These are phyloP conservation scores for Zasmidium citrigriseum DNA, from an alignment of 2,329 filamentous ascomycete genomes.

Conservation along the genomic window DNA sequence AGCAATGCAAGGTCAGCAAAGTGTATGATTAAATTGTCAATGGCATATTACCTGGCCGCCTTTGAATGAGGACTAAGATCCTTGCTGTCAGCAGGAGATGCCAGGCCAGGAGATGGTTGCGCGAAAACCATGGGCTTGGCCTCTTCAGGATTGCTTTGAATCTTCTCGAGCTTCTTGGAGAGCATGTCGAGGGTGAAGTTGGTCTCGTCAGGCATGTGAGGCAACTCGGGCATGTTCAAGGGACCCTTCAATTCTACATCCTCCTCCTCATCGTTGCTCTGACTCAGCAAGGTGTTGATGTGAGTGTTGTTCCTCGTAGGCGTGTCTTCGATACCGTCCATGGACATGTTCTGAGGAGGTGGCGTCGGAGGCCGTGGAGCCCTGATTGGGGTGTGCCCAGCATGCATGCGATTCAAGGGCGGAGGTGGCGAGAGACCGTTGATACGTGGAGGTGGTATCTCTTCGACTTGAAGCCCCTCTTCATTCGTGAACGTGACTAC, in stretches of 20 bases:
- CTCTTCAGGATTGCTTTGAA: conserved; percentile 34
- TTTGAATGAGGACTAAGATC: conserved; percentile 8
- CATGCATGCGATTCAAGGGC: conserved; percentile 30
- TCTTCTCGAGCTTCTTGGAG: conserved; percentile 33
- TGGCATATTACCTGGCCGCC: conserved; percentile 4
- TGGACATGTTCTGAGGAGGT: conserved; percentile 26
- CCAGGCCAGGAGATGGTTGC: conserved; percentile 31
- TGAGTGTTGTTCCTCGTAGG: conserved; percentile 39
- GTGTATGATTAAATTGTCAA: neutral
- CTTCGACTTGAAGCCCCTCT: conserved; percentile 30
- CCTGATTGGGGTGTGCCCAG: conserved; percentile 38
- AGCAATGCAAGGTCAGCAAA: neutral
- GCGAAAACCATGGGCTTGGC: conserved; percentile 33
- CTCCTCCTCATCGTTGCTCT: conserved; percentile 32
- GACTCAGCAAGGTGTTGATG: conserved; percentile 33
- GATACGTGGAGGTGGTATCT: conserved; percentile 29
- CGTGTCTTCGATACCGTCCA: conserved; percentile 36
- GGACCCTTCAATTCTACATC: conserved; percentile 36
- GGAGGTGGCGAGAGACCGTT: conserved; percentile 34
- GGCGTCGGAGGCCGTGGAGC: conserved; percentile 31
- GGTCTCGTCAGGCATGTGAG: conserved; percentile 32
- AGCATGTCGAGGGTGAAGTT: conserved; percentile 40
- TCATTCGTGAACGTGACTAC: conserved; percentile 28
- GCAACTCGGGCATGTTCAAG: conserved; percentile 38
- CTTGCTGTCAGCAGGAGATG: conserved; percentile 22